Evolutionary conservation across 805 yeast genomes (phyloP), one percentile per base, ranked within the genome.

Genomic region (Suhomyces pyralidae): DNA sequence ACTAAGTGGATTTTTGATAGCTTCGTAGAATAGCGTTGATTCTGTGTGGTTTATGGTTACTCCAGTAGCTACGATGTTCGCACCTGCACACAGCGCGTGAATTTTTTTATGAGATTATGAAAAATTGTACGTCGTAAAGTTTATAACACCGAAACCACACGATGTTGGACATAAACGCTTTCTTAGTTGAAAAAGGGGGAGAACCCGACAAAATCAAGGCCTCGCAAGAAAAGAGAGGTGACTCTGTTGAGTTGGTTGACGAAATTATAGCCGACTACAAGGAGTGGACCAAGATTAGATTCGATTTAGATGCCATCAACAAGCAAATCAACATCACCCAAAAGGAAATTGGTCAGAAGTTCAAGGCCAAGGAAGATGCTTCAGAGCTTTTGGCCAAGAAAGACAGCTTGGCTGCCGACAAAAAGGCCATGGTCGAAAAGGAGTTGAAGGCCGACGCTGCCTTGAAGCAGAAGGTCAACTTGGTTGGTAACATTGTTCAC

Each of bases 101-200:
- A 38, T 45, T 50, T 40, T 46, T 32, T 19, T 34, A 7, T 15
- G 32, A 26, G 25, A 17, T 45, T 38, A 17, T 46, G 49, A 46
- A 46, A 46, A 46, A 25, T 46, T 46, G 49, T 34, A 15, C 30
- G 7, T 6, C 43, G 43, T 38, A 32, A 7, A 45, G 15, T 19
- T n/a, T n/a, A 46, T 12, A 15, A 46, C 43, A 14, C 42, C 24
- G 22, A 17, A 17, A 19, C 12, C n/a, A 38, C 42, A 17, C 28
- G 40, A 93, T 94, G 99, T 84, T 94, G 74, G 99, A 94, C 72
- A 90, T 94, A 60, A 79, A 86, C 60, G 88, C 88, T 68, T 94
- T 94, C 70, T 86, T 94, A 62, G 96, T 85, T 62, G 99, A 94
- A 68, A 93, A 91, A 75, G 99, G 99, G 54, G 99, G 99, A 57